Base-by-base conservation (phyloP, 495 filamentous ascomycete species). In the Xylaria intraflava region DNA sequence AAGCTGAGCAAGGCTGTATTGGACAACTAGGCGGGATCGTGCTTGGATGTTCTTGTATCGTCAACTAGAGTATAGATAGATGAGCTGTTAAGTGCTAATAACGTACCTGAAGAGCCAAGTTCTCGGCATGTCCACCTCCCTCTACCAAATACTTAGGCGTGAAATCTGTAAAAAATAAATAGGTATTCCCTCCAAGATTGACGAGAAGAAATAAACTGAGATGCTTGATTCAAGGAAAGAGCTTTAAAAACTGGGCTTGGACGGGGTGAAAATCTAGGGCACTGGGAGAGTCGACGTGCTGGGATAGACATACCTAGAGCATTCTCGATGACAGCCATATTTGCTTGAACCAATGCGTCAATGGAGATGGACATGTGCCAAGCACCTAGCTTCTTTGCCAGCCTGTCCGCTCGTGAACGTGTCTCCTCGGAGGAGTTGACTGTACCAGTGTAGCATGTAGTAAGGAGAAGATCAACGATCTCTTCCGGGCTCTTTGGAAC, bases 11-110 rank as follows among this genome's bases (percentile, higher is more conserved):
- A 87, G 86, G 5, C 79, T 60, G 64, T 90, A 89, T 8, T 82
- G 72, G 3, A 81, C 67, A 8, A 88, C 83, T 85, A 89, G 88
- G 42, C 87, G 69, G n/a, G 75, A 56, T 0, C 86, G 72, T 6
- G 86, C 85, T 62, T 90, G 86, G 23, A 89, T 83, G 58, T 89
- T 90, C 56, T n/a, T n/a, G n/a, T n/a, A n/a, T n/a, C n/a, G n/a
- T n/a, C n/a, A n/a, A n/a, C n/a, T n/a, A n/a, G n/a, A n/a, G n/a
- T n/a, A n/a, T n/a, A n/a, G n/a, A n/a, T n/a, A n/a, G n/a, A n/a
- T n/a, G n/a, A n/a, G n/a, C n/a, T n/a, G n/a, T n/a, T n/a, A n/a
- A n/a, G n/a, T n/a, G n/a, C n/a, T n/a, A n/a, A n/a, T n/a, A n/a
- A n/a, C n/a, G n/a, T n/a, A n/a, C n/a, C n/a, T 89, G 87, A n/a